Evolutionary conservation across 2,329 filamentous ascomycete species (phyloP).

Genomic region (Claviceps cyperi): DNA sequence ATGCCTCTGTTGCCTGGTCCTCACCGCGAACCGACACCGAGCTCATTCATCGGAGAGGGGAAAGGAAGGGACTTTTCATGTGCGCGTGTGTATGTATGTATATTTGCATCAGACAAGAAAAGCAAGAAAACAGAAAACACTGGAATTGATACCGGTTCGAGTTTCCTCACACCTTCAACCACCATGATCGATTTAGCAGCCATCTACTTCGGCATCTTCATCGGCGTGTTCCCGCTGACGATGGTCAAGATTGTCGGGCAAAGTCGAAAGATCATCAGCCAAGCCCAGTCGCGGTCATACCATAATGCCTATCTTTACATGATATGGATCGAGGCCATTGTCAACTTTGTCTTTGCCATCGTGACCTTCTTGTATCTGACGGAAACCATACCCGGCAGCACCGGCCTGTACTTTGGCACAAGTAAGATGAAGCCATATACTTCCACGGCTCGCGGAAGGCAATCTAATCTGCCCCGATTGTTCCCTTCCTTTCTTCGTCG

Average conservation of each 20-base stretch:
- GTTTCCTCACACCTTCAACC: no score
- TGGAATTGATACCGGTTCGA: neutral
- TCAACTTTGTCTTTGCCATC: conserved; percentile 14
- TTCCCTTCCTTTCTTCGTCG: neutral
- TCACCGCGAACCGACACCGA: no score
- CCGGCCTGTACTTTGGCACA: conserved; percentile 5
- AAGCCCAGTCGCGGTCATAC: conserved; percentile 7
- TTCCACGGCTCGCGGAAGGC: neutral
- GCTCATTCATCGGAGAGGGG: no score
- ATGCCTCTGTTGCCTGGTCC: no score
- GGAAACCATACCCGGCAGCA: conserved; percentile 6
- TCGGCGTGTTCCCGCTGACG: conserved; percentile 15
- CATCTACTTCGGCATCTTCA: conserved; percentile 13
- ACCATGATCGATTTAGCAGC: conserved; percentile 10
- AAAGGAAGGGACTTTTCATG: no score
- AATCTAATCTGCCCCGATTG: neutral
- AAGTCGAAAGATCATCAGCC: conserved; percentile 9
- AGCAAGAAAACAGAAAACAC: neutral
- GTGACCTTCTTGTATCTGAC: conserved; percentile 14
- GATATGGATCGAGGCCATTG: conserved; percentile 14
- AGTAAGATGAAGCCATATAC: neutral
- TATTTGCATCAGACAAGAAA: neutral
- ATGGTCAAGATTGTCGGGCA: conserved; percentile 11
- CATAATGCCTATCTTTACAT: conserved; percentile 14
- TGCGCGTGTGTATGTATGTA: no score